A percentile compares a stretch with the other conserved stretches of the same genome.
Conservation (phyloP, 768 basidiomycete species). For the Ephemerocybe angulata region DNA sequence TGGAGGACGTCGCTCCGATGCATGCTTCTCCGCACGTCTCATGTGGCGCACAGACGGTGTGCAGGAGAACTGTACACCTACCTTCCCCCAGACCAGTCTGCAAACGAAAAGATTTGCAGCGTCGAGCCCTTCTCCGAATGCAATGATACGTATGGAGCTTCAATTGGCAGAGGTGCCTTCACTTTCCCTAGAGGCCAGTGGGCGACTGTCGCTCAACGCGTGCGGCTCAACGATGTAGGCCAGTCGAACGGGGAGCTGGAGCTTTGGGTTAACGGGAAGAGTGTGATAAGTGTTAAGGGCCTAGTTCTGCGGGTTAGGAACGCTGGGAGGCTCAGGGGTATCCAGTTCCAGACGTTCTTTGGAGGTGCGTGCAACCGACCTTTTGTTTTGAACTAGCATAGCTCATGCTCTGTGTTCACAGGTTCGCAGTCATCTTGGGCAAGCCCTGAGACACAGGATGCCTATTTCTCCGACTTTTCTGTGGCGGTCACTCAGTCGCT, state of each 20-base stretch:
- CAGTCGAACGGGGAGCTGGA: conserved; percentile 69
- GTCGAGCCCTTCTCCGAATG: conserved; percentile 38
- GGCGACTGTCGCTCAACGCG: conserved; percentile 64
- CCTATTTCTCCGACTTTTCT: conserved; percentile 70
- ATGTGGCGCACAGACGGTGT: conserved; percentile 66
- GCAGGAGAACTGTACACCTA: conserved; percentile 70
- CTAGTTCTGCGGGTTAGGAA: conserved; percentile 50
- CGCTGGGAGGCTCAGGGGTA: conserved; percentile 55
- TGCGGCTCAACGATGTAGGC: conserved; percentile 70
- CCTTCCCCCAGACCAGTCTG: conserved; percentile 45
- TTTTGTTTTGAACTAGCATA: too few species aligned
- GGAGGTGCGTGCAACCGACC: conserved; percentile 43
- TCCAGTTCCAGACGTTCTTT: conserved; percentile 77
- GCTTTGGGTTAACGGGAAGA: conserved; percentile 62
- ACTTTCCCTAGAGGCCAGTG: conserved; percentile 59
- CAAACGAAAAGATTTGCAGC: conserved; percentile 48
- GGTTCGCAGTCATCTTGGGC: conserved; percentile 31
- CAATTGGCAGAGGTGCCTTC: conserved; percentile 41
- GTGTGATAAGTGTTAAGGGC: conserved; percentile 54
- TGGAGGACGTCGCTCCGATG: conserved; percentile 53
- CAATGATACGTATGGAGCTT: background rate
- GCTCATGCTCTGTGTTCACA: background rate
- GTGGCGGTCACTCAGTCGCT: conserved; percentile 52
- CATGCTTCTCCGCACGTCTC: conserved; percentile 61
- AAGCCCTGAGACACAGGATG: conserved; percentile 56